Conservation (phyloP, 2,329 filamentous ascomycete genomes). For the Colletotrichum liriopes region DNA sequence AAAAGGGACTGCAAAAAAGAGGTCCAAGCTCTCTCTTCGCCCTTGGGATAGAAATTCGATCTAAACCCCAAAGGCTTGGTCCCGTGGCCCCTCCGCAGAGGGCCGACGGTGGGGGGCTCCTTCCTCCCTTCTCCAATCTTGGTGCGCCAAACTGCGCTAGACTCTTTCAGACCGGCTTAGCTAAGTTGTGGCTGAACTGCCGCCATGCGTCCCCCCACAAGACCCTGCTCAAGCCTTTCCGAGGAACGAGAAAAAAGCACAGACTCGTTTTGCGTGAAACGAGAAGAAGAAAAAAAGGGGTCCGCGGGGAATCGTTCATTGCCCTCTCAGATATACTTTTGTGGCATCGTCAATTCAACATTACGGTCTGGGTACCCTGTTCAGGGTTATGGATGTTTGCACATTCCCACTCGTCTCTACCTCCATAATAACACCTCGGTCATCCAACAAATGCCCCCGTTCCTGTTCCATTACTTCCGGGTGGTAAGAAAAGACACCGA, state of each 20-base stretch:
- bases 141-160: slow-evolving; percentile 5
- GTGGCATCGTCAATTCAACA: slow-evolving; percentile 39
- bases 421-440: background rate
- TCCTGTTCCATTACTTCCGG: background rate
- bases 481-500: slow-evolving; percentile 10
- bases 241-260: slow-evolving; percentile 18
- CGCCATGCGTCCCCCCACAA: slow-evolving; percentile 15
- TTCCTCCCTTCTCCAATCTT: background rate
- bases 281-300: slow-evolving; percentile 29
- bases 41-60: slow-evolving; percentile 25
- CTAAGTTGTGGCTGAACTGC: slow-evolving; percentile 24
- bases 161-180: background rate
- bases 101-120: slow-evolving; percentile 15
- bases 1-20: slow-evolving; percentile 11
- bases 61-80: background rate
- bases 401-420: background rate
- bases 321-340: slow-evolving; percentile 32
- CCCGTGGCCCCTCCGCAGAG: slow-evolving; percentile 4
- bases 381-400: background rate
- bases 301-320: slow-evolving; percentile 26
- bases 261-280: slow-evolving; percentile 21
- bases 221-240: slow-evolving; percentile 15
- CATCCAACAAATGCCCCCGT: slow-evolving; percentile 1
- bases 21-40: slow-evolving; percentile 28
- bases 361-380: slow-evolving; percentile 30